Evolutionary conservation across 257 asterid species (phyloP).

Genomic region (Gardenia jasminoides): DNA sequence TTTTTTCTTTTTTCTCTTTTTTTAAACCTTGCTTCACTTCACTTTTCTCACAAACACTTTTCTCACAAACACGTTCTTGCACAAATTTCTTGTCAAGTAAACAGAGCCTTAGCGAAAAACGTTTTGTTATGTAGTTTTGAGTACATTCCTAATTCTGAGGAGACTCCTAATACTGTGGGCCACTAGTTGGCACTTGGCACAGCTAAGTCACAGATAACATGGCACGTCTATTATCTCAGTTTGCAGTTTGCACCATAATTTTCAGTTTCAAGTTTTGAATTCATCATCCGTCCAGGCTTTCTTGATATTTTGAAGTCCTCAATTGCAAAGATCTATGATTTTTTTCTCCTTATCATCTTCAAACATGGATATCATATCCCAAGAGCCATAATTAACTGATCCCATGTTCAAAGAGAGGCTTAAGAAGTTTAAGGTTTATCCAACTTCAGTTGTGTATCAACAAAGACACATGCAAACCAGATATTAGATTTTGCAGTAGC

Average conservation of each 20-base stretch:
- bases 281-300: neutral
- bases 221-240: too few relatives aligned
- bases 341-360: neutral
- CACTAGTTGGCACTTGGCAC: constrained; percentile 37
- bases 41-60: too few relatives aligned
- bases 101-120: too few relatives aligned
- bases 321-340: neutral
- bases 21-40: too few relatives aligned
- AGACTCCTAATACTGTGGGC: constrained; percentile 27
- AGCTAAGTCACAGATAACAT: constrained; percentile 1
- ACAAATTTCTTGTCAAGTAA: too few relatives aligned
- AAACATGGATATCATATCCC: neutral
- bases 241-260: too few relatives aligned
- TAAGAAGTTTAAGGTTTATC: neutral
- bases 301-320: too few relatives aligned
- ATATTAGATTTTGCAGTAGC: too few relatives aligned
- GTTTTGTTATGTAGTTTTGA: constrained; percentile 1
- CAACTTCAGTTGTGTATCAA: too few relatives aligned
- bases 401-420: neutral
- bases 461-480: neutral
- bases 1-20: too few relatives aligned
- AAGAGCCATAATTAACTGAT: too few relatives aligned
- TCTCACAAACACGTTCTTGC: too few relatives aligned
- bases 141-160: constrained; percentile 24
- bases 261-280: neutral